These are phyloP conservation scores for Phytophthora cactorum DNA, from an alignment of 352 stramenopile species.

Conservation along the genomic window DNA sequence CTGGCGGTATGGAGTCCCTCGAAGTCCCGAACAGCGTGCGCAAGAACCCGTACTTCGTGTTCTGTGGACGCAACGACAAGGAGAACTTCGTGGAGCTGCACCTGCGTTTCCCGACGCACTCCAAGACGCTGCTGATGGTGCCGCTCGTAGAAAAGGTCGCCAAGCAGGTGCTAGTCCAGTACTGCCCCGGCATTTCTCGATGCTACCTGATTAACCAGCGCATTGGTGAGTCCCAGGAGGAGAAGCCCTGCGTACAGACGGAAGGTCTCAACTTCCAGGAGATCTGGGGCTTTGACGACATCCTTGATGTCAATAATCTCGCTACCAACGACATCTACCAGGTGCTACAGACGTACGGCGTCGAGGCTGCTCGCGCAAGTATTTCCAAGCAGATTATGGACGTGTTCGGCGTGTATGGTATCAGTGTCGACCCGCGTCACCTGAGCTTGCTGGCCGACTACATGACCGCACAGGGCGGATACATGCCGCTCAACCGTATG, in stretches of 20 bases:
- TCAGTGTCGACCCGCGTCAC: conserved; percentile 98
- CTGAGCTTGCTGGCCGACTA: conserved; percentile 99
- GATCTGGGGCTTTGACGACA: conserved; percentile 94
- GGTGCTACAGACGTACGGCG: conserved; percentile 97
- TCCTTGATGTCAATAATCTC: conserved; percentile 95
- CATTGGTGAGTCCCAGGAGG: conserved; percentile 76
- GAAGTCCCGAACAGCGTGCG: conserved; percentile 75
- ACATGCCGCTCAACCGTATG: conserved; percentile 98
- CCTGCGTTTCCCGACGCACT: conserved; percentile 89
- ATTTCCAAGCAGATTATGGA: conserved; percentile 99
- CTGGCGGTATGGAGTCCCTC: conserved; percentile 73
- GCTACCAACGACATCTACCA: conserved; percentile 99
- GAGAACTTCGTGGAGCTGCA: conserved; percentile 86
- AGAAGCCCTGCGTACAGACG: conserved; percentile 90
- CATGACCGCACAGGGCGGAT: conserved; percentile 98
- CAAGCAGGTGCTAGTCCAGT: conserved; percentile 86
- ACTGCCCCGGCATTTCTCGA: conserved; percentile 87
- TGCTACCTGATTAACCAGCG: conserved; percentile 92
- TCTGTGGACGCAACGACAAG: conserved; percentile 79
- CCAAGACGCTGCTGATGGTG: conserved; percentile 91
- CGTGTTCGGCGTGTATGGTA: conserved; percentile 99
- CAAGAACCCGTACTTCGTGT: conserved; percentile 91
- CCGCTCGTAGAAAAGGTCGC: conserved; percentile 89
- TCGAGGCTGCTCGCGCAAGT: conserved; percentile 96
- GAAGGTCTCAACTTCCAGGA: conserved; percentile 99